phyloP scores from a whole-genome alignment of 768 basidiomycete species.

The Russula earlei region DNA sequence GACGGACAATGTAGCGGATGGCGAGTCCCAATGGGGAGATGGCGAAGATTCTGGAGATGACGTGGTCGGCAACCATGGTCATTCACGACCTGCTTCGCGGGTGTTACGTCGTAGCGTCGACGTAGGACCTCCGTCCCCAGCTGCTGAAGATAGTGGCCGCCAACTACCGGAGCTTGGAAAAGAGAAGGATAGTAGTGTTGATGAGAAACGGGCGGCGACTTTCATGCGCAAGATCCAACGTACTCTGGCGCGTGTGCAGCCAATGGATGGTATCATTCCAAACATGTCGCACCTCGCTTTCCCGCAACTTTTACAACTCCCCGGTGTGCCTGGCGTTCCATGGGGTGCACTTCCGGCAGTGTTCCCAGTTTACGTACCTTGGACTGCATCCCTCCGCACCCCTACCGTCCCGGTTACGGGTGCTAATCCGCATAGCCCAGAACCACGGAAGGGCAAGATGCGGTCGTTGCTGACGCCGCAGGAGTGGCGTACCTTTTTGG shows the following conservation, averaged over 20 bases:
- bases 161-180: background rate
- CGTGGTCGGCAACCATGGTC: constrained; percentile 16
- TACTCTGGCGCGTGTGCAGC: constrained; percentile 51
- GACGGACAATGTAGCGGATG: constrained; percentile 27
- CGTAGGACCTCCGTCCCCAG: background rate
- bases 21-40: constrained; percentile 63
- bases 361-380: constrained; percentile 71
- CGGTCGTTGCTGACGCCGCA: constrained; percentile 30
- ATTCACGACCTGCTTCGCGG: constrained; percentile 7
- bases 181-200: constrained; percentile 21
- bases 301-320: constrained; percentile 31
- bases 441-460: constrained; percentile 27
- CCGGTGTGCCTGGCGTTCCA: constrained; percentile 38
- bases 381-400: constrained; percentile 53
- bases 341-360: constrained; percentile 53
- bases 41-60: constrained; percentile 51
- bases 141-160: constrained; percentile 4
- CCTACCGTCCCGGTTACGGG: constrained; percentile 28
- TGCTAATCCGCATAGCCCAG: constrained; percentile 1
- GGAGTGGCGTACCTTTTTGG: constrained; percentile 63
- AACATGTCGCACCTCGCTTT: constrained; percentile 38
- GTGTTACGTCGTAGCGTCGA: constrained; percentile 8
- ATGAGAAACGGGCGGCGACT: constrained; percentile 32
- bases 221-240: constrained; percentile 69
- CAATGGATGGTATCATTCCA: constrained; percentile 50